Evolutionary conservation across 2,329 filamentous ascomycete genomes (phyloP), one percentile per base, ranked within the genome.

Genomic region (Graphiopsis chlorocephala): DNA sequence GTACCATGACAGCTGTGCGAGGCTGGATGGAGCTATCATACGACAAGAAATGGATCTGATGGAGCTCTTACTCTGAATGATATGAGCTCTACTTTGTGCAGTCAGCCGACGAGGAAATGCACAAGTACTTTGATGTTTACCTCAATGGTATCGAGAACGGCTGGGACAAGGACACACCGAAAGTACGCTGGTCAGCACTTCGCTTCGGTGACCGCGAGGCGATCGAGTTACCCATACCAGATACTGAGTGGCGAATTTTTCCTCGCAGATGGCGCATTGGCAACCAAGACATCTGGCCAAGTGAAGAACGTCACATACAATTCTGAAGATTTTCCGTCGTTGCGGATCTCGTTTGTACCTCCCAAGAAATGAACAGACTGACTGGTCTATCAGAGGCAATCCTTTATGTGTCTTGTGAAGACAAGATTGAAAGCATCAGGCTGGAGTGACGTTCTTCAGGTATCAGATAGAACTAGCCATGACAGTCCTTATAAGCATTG

Each of bases 321-420:
- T 45, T 67, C 67, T 3, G 64, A 69, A 72, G 74, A n/a, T n/a
- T n/a, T n/a, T n/a, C n/a, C n/a, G n/a, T 64, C 47, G 64, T 60
- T 7, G 35, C 35, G n/a, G 59, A 61, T 12, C 82, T 83, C 69
- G 75, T 68, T 1, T 71, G 78, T 64, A 80, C 72, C 0, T 83
- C 84, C 65, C 23, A 70, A 2, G 69, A 79, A 52, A 69, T 71
- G 1, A 76, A 79, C 0, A 72, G 77, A 4, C 68, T 84, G 0
- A 77, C 82, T n/a, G 82, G 82, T 1, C 70, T 81, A 0, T 76
- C 82, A 8, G 84, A n/a, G n/a, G n/a, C n/a, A n/a, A n/a, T n/a
- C n/a, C n/a, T n/a, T n/a, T n/a, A n/a, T n/a, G 78, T 71, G 33
- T 83, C 72, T 28, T 68, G 64, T 38, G 29, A 59, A 1, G 65